phyloP scores from a whole-genome alignment of 2,329 filamentous ascomycete species.

The Alternaria arbusti region DNA sequence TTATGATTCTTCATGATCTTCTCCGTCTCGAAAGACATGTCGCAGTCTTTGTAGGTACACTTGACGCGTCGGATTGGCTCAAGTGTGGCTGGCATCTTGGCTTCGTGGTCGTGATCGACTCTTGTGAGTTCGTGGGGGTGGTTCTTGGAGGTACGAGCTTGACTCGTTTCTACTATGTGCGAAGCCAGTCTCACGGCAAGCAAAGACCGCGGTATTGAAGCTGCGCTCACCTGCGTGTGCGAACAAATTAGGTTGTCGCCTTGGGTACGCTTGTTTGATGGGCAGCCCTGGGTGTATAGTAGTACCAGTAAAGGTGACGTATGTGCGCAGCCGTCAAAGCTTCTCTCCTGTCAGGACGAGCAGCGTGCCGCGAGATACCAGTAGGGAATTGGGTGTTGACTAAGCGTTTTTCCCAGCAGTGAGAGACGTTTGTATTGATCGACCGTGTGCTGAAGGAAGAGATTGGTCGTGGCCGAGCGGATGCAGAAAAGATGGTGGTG shows the following conservation, averaged over 20 bases:
- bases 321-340: not conserved
- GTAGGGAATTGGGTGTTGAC: not conserved
- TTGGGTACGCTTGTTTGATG: not conserved
- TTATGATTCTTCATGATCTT: conserved; percentile 61
- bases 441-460: not conserved
- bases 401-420: not conserved
- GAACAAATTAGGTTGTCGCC: not conserved
- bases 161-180: not conserved
- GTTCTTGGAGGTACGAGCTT: not conserved
- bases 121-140: not conserved
- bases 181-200: not conserved
- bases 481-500: not conserved
- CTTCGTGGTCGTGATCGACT: not conserved
- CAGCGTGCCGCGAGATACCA: not conserved
- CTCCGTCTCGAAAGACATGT: conserved; percentile 52
- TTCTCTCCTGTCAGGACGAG: not conserved
- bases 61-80: conserved; percentile 31
- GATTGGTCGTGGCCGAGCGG: not conserved
- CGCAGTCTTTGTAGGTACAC: conserved; percentile 58
- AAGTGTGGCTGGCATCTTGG: conserved; percentile 33
- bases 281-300: not conserved
- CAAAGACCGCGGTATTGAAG: not conserved
- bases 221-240: not conserved
- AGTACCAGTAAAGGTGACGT: not conserved
- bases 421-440: not conserved